Evolutionary conservation across 2,329 filamentous ascomycete genomes (phyloP).

Genomic region (Trichophyton rubrum): DNA sequence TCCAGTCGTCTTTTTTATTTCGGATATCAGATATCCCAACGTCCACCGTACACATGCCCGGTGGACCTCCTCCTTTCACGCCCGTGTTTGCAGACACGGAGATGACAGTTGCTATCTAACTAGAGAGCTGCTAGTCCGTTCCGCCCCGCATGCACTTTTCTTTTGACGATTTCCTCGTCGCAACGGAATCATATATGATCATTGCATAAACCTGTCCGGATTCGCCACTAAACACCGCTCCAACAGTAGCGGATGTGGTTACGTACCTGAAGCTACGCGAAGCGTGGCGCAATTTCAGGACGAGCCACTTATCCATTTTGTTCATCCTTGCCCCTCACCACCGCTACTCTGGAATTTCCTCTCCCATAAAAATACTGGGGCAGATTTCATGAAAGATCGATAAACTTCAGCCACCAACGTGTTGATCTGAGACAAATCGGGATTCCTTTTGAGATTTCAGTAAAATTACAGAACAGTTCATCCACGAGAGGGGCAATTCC

Average conservation of each 20-base stretch:
- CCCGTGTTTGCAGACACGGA: too few species aligned
- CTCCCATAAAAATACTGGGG: too few species aligned
- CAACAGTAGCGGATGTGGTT: background rate
- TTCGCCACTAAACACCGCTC: background rate
- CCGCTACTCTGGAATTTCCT: background rate
- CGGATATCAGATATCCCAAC: background rate
- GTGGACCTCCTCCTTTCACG: too few species aligned
- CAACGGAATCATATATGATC: too few species aligned
- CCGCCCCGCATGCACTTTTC: too few species aligned
- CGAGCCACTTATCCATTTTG: background rate
- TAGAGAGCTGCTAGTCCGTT: too few species aligned
- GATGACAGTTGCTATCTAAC: too few species aligned
- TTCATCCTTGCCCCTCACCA: background rate
- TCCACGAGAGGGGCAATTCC: too few species aligned
- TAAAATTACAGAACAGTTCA: background rate
- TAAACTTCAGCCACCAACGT: constrained; percentile 3
- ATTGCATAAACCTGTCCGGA: background rate
- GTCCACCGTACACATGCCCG: too few species aligned
- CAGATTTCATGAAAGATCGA: background rate
- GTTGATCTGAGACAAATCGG: background rate
- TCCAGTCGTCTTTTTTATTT: background rate
- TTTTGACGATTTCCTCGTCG: too few species aligned
- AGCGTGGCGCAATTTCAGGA: background rate
- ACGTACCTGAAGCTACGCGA: background rate
- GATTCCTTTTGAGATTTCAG: background rate